Evolutionary conservation across 176 grass and related monocot species (phyloP).

Genomic region (Poa annua): DNA sequence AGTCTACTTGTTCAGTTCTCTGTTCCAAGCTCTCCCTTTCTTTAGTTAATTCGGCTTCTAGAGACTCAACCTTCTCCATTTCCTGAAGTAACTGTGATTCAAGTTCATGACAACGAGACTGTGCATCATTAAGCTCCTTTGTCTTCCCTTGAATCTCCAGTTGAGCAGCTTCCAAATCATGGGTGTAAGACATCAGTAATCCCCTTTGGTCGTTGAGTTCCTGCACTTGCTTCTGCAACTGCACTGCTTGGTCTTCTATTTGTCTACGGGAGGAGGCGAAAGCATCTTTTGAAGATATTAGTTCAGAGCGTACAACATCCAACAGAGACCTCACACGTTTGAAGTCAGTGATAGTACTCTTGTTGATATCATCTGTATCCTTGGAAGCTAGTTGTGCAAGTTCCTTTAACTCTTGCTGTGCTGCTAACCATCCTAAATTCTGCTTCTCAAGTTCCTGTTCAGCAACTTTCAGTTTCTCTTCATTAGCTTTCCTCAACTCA

Average conservation of each 20-base stretch:
- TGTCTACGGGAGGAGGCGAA: slow-evolving; percentile 61
- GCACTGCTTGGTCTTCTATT: slow-evolving; percentile 61
- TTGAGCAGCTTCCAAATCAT: slow-evolving; percentile 67
- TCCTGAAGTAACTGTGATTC: slow-evolving; percentile 56
- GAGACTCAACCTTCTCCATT: slow-evolving; percentile 54
- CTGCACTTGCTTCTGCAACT: slow-evolving; percentile 56
- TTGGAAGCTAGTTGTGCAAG: slow-evolving; percentile 55
- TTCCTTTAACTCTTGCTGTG: slow-evolving; percentile 72
- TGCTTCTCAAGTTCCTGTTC: slow-evolving; percentile 68
- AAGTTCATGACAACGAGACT: slow-evolving; percentile 53
- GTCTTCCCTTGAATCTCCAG: slow-evolving; percentile 57
- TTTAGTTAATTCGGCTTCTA: slow-evolving; percentile 64
- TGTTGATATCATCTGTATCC: slow-evolving; percentile 57
- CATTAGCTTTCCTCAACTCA: slow-evolving; percentile 57
- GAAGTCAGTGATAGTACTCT: slow-evolving; percentile 55
- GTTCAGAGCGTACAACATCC: slow-evolving; percentile 68
- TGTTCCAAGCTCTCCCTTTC: slow-evolving; percentile 68
- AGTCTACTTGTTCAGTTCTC: slow-evolving; percentile 60
- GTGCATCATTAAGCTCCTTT: slow-evolving; percentile 54
- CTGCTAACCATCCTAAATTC: slow-evolving; percentile 65
- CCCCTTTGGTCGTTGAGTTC: slow-evolving; percentile 60
- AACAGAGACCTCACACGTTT: slow-evolving; percentile 74
- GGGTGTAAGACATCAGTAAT: slow-evolving; percentile 62
- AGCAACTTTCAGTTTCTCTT: slow-evolving; percentile 57
- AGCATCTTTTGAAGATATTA: slow-evolving; percentile 70